These are phyloP conservation scores for Golubevia pallescens DNA, from an alignment of 1,284 basidiomycete species.

Conservation along the genomic window DNA sequence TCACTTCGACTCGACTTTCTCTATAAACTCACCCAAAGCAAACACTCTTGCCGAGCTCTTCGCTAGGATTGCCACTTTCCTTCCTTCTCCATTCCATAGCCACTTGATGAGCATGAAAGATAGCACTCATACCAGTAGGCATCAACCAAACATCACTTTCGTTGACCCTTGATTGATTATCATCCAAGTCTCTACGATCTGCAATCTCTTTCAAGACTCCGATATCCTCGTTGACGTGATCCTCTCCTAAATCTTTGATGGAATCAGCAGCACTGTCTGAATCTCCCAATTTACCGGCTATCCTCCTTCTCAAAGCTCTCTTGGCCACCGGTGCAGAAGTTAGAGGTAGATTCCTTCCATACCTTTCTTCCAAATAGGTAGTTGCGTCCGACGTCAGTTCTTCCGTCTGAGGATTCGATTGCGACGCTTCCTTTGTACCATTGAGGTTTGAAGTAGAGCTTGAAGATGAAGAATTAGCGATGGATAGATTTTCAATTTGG, in stretches of 20 bases:
- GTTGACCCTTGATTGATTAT: neutral
- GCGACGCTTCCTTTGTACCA: constrained; percentile 5
- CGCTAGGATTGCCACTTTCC: constrained; percentile 51
- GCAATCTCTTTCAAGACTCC: neutral
- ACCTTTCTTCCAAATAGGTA: constrained; percentile 59
- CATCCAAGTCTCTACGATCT: neutral
- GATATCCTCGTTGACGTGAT: neutral
- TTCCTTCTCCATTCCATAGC: constrained; percentile 68
- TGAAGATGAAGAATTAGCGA: constrained; percentile 2
- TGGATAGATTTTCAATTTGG: neutral
- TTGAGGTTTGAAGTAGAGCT: constrained; percentile 3
- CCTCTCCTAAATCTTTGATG: neutral
- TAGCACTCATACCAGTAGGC: constrained; percentile 88
- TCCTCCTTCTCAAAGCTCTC: constrained; percentile 51
- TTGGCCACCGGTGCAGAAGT: constrained; percentile 46
- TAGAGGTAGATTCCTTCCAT: constrained; percentile 55
- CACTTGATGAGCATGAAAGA: constrained; percentile 86
- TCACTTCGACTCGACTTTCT: neutral
- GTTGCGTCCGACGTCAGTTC: constrained; percentile 33
- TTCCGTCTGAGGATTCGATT: constrained; percentile 6
- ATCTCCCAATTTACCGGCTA: constrained; percentile 45
- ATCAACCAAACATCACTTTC: constrained; percentile 89
- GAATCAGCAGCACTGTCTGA: neutral
- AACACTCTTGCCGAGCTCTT: constrained; percentile 75
- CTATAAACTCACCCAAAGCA: constrained; percentile 72